Evolutionary conservation across 2,329 filamentous ascomycete genomes (phyloP).

Genomic region (Venturia carpophila): DNA sequence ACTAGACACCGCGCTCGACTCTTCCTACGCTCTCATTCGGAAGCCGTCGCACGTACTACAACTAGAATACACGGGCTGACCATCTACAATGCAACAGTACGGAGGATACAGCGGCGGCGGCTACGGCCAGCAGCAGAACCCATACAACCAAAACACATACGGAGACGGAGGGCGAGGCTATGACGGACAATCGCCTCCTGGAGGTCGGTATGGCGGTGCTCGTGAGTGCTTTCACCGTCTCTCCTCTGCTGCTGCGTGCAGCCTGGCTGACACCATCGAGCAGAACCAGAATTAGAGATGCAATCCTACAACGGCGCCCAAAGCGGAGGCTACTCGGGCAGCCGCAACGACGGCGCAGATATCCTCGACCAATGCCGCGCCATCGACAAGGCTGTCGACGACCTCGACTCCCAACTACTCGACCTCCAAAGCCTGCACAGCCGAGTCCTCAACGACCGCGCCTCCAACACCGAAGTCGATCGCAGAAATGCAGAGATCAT

Average conservation of each 20-base stretch:
- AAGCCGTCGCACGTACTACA: not conserved
- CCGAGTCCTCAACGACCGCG: conserved; percentile 60
- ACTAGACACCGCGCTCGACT: not conserved
- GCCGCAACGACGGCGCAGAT: conserved; percentile 32
- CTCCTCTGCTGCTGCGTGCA: conserved; percentile 23
- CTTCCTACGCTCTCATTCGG: not conserved
- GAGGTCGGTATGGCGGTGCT: conserved; percentile 28
- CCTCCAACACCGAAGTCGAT: conserved; percentile 60
- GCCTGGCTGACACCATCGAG: conserved; percentile 21
- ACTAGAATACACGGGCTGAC: not conserved
- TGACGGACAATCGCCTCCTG: conserved; percentile 50
- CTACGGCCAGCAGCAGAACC: conserved; percentile 36
- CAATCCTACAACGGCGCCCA: conserved; percentile 43
- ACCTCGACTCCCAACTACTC: conserved; percentile 64
- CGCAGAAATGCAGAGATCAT: conserved; percentile 70
- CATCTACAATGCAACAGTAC: conserved; percentile 16
- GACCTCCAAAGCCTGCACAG: conserved; percentile 65
- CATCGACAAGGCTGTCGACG: conserved; percentile 68
- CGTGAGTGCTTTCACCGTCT: conserved; percentile 24
- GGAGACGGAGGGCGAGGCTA: conserved; percentile 34
- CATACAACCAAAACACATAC: conserved; percentile 33
- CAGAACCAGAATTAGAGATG: conserved; percentile 60
- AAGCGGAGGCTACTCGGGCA: conserved; percentile 14
- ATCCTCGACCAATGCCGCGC: conserved; percentile 80
- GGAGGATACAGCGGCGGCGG: conserved; percentile 25